Evolutionary conservation across 1,139 yeast genomes (phyloP), one percentile per base, ranked within the genome.

Genomic region (Taphrina communis): DNA sequence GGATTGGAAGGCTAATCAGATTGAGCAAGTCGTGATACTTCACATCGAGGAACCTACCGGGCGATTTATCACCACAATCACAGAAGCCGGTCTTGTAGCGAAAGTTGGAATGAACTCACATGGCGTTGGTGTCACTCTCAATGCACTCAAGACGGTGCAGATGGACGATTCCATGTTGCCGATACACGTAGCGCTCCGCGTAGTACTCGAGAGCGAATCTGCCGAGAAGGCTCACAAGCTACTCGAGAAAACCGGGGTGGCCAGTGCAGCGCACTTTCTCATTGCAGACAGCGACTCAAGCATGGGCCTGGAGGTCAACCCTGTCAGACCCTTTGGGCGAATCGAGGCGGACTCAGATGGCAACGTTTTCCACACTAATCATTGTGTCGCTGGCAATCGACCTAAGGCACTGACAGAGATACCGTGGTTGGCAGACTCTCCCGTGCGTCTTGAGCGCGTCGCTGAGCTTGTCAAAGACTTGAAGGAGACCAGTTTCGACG

Each of bases 41-140:
- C 73, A 75, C 36, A 74, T 77, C 11, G 69, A 71, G 7, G 71
- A 71, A 12, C 68, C 53, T 12, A 74, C 72, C 6, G 73, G 73
- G 44, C 78, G 78, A 17, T 65, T 74, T n/a, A 74, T 77, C 66
- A 71, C 75, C 17, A 73, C 76, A 66, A 72, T 76, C 48, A 76
- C 79, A 1, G 80, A 78, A 67, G 80, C 78, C 3, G 80, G 80
- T 3, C 75, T 78, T 39, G 73, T 78, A 8, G 80, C 79, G 38
- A 78, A 78, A 66, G 75, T 77, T n/a, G 80, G 81, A 4, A 71
- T 78, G 66, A 78, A 78, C 71, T 74, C 74, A 62, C 67, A 73
- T 50, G 79, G 80, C 1, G 77, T 78, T 7, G 80, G 79, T 8
- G 76, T 76, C 7, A 73, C 76, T 62, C 68, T 78, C 68, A 78